Conservation (phyloP, 768 basidiomycete species). For the Leucocoprinus leucothites region DNA sequence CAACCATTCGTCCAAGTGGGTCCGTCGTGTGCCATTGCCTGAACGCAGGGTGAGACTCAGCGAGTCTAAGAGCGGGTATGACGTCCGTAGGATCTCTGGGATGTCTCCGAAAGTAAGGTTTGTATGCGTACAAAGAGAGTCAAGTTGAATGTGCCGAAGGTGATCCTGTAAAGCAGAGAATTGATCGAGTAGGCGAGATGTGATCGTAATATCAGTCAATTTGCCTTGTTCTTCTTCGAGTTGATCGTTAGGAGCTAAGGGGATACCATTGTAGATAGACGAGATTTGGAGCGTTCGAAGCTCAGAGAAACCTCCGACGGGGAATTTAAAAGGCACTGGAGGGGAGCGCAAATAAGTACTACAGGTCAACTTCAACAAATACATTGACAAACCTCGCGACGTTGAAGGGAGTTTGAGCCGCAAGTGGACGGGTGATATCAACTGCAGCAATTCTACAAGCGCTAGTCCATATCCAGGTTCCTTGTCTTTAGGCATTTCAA, state of each 20-base stretch:
- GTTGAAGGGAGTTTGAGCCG: neutral
- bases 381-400: neutral
- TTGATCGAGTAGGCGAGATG: neutral
- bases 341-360: neutral
- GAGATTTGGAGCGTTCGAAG: conserved; percentile 1
- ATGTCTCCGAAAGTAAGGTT: conserved; percentile 1
- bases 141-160: neutral
- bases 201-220: neutral
- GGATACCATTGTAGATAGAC: conserved; percentile 3
- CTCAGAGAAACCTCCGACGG: neutral
- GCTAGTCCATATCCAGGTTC: neutral
- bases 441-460: neutral
- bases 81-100: neutral
- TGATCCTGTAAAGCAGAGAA: neutral
- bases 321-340: neutral
- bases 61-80: neutral
- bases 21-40: neutral
- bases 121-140: neutral
- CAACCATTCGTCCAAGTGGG: conserved; percentile 4
- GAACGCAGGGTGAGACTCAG: conserved; percentile 5
- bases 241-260: neutral
- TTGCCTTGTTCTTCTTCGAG: neutral
- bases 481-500: neutral
- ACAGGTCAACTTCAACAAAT: neutral
- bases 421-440: conserved; percentile 5